Base-by-base conservation (phyloP, 495 filamentous ascomycete genomes). In the Penicillium flavigenum region DNA sequence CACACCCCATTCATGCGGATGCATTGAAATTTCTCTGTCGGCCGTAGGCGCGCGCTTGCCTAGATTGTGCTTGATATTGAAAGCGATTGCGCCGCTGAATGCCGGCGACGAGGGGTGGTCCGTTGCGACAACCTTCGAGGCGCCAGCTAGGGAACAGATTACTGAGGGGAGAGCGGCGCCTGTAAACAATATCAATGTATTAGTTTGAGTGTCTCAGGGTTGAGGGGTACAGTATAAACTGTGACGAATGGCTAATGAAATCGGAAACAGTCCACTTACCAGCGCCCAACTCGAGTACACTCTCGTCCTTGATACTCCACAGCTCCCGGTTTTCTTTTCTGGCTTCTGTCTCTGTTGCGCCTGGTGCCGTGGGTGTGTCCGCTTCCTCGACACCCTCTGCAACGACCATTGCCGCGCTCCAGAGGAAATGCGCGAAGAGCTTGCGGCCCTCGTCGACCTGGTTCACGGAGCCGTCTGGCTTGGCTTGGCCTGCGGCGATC, bases 401-500 rank as follows among this genome's bases (percentile, higher is more conserved):
- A 46, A 92, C 76, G 53, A 87, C 76, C 60, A 93, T 72, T 0
- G 80, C 85, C n/a, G 89, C 78, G 67, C 93, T 95, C 92, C 92
- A 96, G 6, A 96, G 72, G 68, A 89, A 88, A 69, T 96, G 92
- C 34, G 86, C 86, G 68, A 92, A 96, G 38, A 94, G 79, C 41
- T 71, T 76, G 52, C 87, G 70, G 16, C 81, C 82, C 39, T 81
- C 74, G 27, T 87, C 83, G 1, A 70, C 74, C 20, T 79, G 29
- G 49, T 66, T 70, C 31, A 49, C 53, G 27, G 39, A 20, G 34
- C 50, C 41, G 16, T 63, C 64, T 16, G 57, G 24, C 20, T 62
- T 54, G n/a, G 56, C 47, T 54, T 65, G 34, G 20, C 60, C 63
- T 12, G 48, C 58, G 4, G 56, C 62, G 17, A 56, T 60, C 20